Base-by-base conservation (phyloP, 2,329 filamentous ascomycete genomes). In the Cytospora leucostoma region DNA sequence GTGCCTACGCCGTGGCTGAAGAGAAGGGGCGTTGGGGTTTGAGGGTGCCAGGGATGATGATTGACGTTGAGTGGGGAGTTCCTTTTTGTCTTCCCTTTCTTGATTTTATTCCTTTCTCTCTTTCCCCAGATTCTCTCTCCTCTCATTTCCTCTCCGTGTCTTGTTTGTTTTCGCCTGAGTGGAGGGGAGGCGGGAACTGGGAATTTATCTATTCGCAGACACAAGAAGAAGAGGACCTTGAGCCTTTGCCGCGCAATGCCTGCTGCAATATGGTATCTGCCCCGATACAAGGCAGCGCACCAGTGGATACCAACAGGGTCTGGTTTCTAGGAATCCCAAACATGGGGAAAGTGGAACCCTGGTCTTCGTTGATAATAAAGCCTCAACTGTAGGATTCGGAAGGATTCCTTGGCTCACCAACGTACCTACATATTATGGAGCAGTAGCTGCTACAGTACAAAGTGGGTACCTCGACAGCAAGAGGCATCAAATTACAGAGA, bases 1-100 rank as follows among this genome's bases (percentile, higher is more conserved):
- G 37, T 56, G 44, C 21, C 38, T 57, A 61, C 54, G 15, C 64
- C 64, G 19, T 66, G 64, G 61, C 40, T 47, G n/a, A 34, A 33
- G 10, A 21, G 49, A 10, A 11, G 38, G 11, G 12, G 49, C 15
- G 12, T 21, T n/a, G 35, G 15, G 7, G 32, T 5, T 13, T 2
- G 34, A 11, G n/a, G 47, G 17, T n/a, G 27, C 3, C 8, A 0
- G 21, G 21, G 21, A 32, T 51, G 12, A 12, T 10, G 27, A 35
- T 54, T n/a, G 35, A 8, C 27, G 3, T 12, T 27, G 49, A 3
- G 11, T 8, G 12, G n/a, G 2, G 7, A 17, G n/a, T 4, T 4
- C 27, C 27, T 3, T 13, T 11, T 13, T 40, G 6, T 13, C 37
- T 11, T 17, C 17, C 17, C 38, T 47, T n/a, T 12, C 13, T 15